Percentiles rank a stretch among this genome's conserved stretches.
These are phyloP conservation scores for Cymbopogon citratus DNA, from an alignment of 176 grass and related monocot species.

Conservation along the genomic window DNA sequence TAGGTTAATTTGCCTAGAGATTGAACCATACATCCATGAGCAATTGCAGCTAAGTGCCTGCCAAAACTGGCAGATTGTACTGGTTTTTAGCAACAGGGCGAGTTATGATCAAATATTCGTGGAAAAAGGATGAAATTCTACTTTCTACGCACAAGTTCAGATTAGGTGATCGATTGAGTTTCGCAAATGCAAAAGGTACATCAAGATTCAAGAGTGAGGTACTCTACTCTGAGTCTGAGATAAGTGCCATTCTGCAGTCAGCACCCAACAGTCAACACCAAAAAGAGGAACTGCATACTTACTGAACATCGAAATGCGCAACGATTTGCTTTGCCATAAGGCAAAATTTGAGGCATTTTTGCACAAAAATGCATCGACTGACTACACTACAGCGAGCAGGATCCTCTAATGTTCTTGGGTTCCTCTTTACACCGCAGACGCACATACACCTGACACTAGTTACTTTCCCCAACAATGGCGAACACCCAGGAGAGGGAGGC, in stretches of 20 bases:
- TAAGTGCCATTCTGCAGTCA: not conserved
- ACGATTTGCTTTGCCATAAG: not conserved
- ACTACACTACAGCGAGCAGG: not conserved
- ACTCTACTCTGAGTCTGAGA: not conserved
- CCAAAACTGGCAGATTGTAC: not conserved
- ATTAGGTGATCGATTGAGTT: not conserved
- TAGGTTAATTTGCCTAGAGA: not conserved
- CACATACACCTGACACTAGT: constrained; percentile 14
- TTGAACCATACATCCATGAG: not conserved
- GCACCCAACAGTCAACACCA: not conserved
- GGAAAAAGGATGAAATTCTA: not conserved
- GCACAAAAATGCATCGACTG: constrained; percentile 12
- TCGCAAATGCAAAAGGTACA: not conserved
- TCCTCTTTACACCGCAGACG: constrained; percentile 26
- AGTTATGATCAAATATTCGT: not conserved
- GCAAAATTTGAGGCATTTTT: constrained; percentile 21
- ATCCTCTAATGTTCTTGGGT: not conserved
- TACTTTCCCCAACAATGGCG: constrained; percentile 12
- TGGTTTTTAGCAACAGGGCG: not conserved
- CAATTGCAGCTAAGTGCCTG: not conserved
- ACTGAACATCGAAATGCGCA: not conserved
- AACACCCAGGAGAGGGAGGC: not conserved
- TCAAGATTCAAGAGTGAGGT: not conserved
- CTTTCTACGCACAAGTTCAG: not conserved
- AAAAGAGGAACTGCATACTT: not conserved